Percentiles rank a stretch among this genome's conserved stretches.
These are phyloP conservation scores for Ascochyta koolunga DNA, from an alignment of 2,329 filamentous ascomycete genomes.

Conservation along the genomic window DNA sequence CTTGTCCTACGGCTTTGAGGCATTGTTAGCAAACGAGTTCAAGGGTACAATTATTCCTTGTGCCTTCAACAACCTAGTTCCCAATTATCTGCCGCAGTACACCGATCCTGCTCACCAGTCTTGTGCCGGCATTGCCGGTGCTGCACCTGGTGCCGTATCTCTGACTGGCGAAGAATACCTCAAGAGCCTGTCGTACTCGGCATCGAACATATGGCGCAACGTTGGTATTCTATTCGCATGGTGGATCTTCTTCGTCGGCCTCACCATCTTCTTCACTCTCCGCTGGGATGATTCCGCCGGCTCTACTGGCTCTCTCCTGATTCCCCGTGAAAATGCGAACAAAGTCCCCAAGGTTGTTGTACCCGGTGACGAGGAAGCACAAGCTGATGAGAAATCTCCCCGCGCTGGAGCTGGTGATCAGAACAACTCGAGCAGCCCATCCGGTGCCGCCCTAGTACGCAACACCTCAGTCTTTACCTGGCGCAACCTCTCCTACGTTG, in stretches of 20 bases:
- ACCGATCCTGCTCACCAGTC: constrained; percentile 51
- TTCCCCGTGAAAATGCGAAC: constrained; percentile 58
- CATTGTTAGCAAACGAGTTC: constrained; percentile 73
- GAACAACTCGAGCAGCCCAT: background rate
- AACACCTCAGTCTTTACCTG: constrained; percentile 75
- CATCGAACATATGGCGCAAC: constrained; percentile 45
- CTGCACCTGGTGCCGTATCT: constrained; percentile 54
- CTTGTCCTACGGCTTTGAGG: constrained; percentile 78
- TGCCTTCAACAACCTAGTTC: constrained; percentile 58
- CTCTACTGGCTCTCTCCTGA: constrained; percentile 61
- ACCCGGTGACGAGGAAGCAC: constrained; percentile 59
- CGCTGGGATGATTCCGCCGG: constrained; percentile 61
- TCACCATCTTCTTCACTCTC: constrained; percentile 65
- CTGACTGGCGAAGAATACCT: constrained; percentile 67
- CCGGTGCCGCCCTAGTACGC: constrained; percentile 58
- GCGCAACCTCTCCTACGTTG: constrained; percentile 64
- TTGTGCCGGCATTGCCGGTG: constrained; percentile 66
- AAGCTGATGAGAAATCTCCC: constrained; percentile 27
- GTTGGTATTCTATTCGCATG: constrained; percentile 54
- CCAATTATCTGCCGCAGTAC: constrained; percentile 57
- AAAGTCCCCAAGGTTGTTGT: constrained; percentile 24
- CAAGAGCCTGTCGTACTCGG: constrained; percentile 53
- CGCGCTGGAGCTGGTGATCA: constrained; percentile 1
- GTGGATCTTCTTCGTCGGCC: constrained; percentile 52
- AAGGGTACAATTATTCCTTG: constrained; percentile 55